Base-by-base conservation (phyloP, 192 early-diverging fungal genomes). In the Backusella macrospora region DNA sequence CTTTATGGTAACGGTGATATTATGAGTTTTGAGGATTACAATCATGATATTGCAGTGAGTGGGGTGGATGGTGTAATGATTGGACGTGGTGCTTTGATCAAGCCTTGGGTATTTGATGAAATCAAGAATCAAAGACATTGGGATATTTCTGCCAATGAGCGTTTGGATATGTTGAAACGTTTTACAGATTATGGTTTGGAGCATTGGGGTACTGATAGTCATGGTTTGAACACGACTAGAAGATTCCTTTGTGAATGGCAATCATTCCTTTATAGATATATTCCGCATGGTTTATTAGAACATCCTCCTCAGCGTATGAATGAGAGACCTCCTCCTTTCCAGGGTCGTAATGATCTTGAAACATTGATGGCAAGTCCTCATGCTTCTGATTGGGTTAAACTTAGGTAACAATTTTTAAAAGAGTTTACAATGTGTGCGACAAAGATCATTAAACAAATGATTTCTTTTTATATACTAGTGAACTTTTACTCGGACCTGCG, bases 41-140 rank as follows among this genome's bases (percentile, higher is more conserved):
- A 91, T 78, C 78, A 76, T 0, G 86, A 90, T 18, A 67, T 93
- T 72, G 86, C 93, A 62, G 76, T 84, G 13, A 71, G 82, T 39
- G 83, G 86, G 39, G 86, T 92, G 5, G 93, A 95, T 76, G 96
- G 95, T 7, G 78, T 95, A 18, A 96, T 99, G 96, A 90, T 99
- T 72, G 96, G 92, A 15, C 42, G 77, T 43, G 76, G 76, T 42
- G 95, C 94, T 5, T 80, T 96, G 70, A 95, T 98, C 76, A 99
- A 99, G 85, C 97, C 97, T 10, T 99, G 97, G 97, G 86, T 99
- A 2, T 98, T 99, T 82, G 88, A 86, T 4, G 97, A 99, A 77
- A 97, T 99, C 73, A 90, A 93, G 70, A 89, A 92, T 37, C 87
- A 90, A 52, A 80, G 88, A 23, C 86, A 94, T 63, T 97, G 92